Evolutionary conservation across 371 early-diverging fungal genomes (phyloP).

Genomic region (Mucor racemosus): DNA sequence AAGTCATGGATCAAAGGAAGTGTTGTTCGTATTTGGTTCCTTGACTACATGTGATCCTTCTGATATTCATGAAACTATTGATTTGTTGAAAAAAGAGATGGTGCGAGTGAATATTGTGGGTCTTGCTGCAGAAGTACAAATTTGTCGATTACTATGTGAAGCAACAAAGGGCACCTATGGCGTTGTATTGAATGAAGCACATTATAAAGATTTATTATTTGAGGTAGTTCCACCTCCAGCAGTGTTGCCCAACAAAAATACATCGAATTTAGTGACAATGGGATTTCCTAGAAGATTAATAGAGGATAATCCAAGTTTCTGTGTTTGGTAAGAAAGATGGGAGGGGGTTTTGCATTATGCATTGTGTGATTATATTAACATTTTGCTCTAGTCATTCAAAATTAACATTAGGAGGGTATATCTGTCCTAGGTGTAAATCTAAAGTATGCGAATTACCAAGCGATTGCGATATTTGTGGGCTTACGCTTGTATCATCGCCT

Average conservation of each 20-base stretch:
- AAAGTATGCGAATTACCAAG: conserved; percentile 91
- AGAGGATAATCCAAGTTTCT: conserved; percentile 71
- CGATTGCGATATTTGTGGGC: conserved; percentile 92
- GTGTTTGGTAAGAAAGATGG: conserved; percentile 72
- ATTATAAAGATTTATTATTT: conserved; percentile 79
- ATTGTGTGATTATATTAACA: background rate
- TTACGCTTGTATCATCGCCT: conserved; percentile 91
- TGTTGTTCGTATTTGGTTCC: conserved; percentile 84
- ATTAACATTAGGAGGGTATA: conserved; percentile 78
- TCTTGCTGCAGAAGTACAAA: conserved; percentile 89
- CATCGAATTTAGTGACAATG: conserved; percentile 83
- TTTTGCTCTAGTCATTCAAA: conserved; percentile 70
- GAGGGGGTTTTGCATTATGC: background rate
- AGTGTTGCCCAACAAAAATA: conserved; percentile 60
- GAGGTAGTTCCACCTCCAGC: conserved; percentile 87
- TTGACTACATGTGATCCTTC: conserved; percentile 93
- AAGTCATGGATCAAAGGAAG: conserved; percentile 89
- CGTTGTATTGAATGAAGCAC: conserved; percentile 85
- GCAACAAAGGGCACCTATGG: conserved; percentile 85
- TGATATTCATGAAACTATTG: conserved; percentile 84
- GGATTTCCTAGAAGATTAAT: conserved; percentile 82
- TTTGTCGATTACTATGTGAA: conserved; percentile 74
- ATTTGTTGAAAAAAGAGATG: conserved; percentile 63
- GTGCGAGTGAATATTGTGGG: conserved; percentile 88
- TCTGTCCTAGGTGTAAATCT: conserved; percentile 87